Percentiles rank a stretch among this genome's conserved stretches.
Evolutionary conservation across 202 grass and related monocot species (phyloP).

Genomic region (Schoenoplectus triqueter): DNA sequence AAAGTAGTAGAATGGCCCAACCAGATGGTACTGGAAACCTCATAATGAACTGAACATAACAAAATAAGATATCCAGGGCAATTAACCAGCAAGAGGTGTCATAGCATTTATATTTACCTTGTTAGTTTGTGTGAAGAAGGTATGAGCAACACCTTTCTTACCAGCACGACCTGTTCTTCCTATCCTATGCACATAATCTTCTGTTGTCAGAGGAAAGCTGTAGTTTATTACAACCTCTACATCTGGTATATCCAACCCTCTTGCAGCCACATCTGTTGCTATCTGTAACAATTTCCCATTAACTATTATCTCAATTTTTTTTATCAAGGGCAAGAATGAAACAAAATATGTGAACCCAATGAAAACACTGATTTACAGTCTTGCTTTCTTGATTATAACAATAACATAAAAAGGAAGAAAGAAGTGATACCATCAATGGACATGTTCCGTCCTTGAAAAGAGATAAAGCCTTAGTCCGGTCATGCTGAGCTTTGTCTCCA

Average conservation of each 20-base stretch:
- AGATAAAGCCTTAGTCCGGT: slow-evolving; percentile 87
- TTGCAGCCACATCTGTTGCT: slow-evolving; percentile 95
- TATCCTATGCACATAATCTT: slow-evolving; percentile 97
- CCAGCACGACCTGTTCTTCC: slow-evolving; percentile 93
- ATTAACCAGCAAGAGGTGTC: not conserved
- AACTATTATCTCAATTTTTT: slow-evolving; percentile 21
- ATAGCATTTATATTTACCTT: slow-evolving; percentile 51
- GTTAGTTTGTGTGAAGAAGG: slow-evolving; percentile 88
- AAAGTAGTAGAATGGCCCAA: slow-evolving; percentile 27
- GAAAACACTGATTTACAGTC: slow-evolving; percentile 7
- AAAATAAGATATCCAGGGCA: not conserved
- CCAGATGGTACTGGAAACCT: not conserved
- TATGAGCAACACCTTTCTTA: slow-evolving; percentile 96
- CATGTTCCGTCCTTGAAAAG: slow-evolving; percentile 96
- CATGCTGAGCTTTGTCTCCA: slow-evolving; percentile 90
- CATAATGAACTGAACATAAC: not conserved
- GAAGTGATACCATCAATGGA: slow-evolving; percentile 76
- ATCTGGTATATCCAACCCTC: slow-evolving; percentile 98
- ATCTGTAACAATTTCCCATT: slow-evolving; percentile 55
- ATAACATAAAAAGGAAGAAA: slow-evolving; percentile 33
- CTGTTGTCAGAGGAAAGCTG: slow-evolving; percentile 96
- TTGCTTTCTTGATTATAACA: slow-evolving; percentile 26
- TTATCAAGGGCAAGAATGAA: slow-evolving; percentile 13
- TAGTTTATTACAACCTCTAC: slow-evolving; percentile 98
- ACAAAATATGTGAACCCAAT: slow-evolving; percentile 28